Base-by-base conservation (phyloP, 2,329 filamentous ascomycete genomes). In the Simplicillium aogashimaense region DNA sequence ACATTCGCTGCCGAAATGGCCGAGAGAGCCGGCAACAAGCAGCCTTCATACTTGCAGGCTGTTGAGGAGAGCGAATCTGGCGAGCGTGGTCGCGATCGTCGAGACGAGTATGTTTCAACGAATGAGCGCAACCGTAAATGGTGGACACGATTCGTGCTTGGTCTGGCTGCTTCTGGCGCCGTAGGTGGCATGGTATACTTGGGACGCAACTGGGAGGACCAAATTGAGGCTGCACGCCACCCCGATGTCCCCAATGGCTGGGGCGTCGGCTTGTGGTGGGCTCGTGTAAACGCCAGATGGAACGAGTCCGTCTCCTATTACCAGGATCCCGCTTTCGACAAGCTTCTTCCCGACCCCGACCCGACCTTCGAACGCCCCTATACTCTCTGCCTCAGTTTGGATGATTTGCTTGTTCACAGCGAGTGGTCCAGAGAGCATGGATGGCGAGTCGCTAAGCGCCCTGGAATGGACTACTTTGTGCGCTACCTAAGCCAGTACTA, bases 401-500 rank as follows among this genome's bases (percentile, higher is more conserved):
- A 98, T 59, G 90, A 98, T 60, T 74, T 98, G 53, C 74, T 98
- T 40, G 79, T 98, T 25, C 90, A 95, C 66, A 94, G 86, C 56
- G 87, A 95, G 59, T 98, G 92, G 92, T 78, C 80, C 17, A 78
- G 90, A 42, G 86, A 97, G 59, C 84, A 95, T 56, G 92, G 92
- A 43, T 98, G 92, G 88, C 80, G 90, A 50, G 75, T 94, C 45
- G 92, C 92, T 20, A 98, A 98, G 69, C 78, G 92, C 37, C 92
- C 92, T 29, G 92, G 92, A 35, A 77, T 94, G 45, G 92, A 98
- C 66, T 98, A 98, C 68, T 98, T 98, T 68, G 68, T 98, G 47
- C 86, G 86, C 56, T 98, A 98, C 61, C 75, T 98, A 37, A 90
- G 86, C 64, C 89, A 95, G 62, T 97, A 98, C 72, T 98, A 95